Conservation (phyloP, 1,139 yeast genomes). For the Diutina siamensis region DNA sequence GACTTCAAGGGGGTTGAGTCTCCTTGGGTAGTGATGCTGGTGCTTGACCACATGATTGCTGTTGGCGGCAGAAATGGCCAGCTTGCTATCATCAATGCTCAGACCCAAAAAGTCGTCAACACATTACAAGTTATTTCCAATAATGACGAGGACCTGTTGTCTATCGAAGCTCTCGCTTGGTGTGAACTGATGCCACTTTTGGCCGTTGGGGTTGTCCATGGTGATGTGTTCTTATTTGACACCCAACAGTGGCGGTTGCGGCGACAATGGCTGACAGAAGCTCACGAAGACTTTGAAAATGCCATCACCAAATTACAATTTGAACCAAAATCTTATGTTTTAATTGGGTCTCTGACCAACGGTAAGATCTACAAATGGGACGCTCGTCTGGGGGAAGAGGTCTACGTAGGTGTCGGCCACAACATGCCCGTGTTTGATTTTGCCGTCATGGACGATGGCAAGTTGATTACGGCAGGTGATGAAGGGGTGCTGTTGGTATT, state of each 20-base stretch:
- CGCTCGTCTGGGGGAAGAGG: conserved; percentile 66
- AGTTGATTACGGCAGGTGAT: conserved; percentile 90
- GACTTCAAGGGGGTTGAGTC: conserved; percentile 63
- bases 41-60: conserved; percentile 40
- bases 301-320: conserved; percentile 77
- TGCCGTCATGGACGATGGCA: conserved; percentile 50
- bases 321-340: conserved; percentile 39
- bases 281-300: conserved; percentile 30
- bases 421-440: conserved; percentile 90
- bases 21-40: conserved; percentile 75
- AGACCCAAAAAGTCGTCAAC: conserved; percentile 60
- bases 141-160: conserved; percentile 53
- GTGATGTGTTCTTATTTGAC: conserved; percentile 73
- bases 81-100: conserved; percentile 61
- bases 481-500: conserved; percentile 87
- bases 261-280: conserved; percentile 41
- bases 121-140: conserved; percentile 52
- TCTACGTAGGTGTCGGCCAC: conserved; percentile 81
- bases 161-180: conserved; percentile 85
- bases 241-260: conserved; percentile 81
- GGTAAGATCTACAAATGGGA: conserved; percentile 86
- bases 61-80: conserved; percentile 85
- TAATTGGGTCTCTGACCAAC: conserved; percentile 71
- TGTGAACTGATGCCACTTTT: conserved; percentile 44
- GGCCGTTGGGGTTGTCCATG: conserved; percentile 86